These are phyloP conservation scores for Aspergillus spinulosporus DNA, from an alignment of 2,329 filamentous ascomycete species.

Conservation along the genomic window DNA sequence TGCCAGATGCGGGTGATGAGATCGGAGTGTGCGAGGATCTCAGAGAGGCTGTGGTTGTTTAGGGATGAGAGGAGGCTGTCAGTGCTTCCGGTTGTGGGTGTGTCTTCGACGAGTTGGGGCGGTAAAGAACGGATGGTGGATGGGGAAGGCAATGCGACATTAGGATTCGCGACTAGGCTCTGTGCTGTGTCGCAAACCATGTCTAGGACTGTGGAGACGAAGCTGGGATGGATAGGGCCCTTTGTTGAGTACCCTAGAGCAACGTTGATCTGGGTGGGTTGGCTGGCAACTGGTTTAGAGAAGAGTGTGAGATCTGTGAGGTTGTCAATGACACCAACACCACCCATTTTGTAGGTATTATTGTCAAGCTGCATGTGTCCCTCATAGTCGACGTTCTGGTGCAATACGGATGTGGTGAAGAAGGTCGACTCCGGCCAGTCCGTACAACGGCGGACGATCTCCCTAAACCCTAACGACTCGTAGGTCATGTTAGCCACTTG, in stretches of 20 bases:
- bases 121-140: constrained; percentile 35
- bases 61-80: constrained; percentile 38
- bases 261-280: constrained; percentile 36
- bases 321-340: constrained; percentile 42
- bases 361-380: constrained; percentile 40
- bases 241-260: constrained; percentile 42
- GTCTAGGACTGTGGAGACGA: constrained; percentile 40
- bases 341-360: constrained; percentile 41
- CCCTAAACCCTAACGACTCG: constrained; percentile 56
- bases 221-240: constrained; percentile 33
- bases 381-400: constrained; percentile 41
- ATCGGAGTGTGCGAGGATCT: constrained; percentile 42
- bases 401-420: constrained; percentile 45
- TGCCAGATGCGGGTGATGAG: constrained; percentile 43
- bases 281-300: constrained; percentile 34
- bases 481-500: constrained; percentile 58
- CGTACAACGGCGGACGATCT: constrained; percentile 51
- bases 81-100: constrained; percentile 22
- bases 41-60: constrained; percentile 39
- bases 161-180: constrained; percentile 39
- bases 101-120: constrained; percentile 32
- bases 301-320: constrained; percentile 43
- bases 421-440: constrained; percentile 45
- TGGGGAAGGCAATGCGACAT: constrained; percentile 34
- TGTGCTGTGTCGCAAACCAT: constrained; percentile 43